Evolutionary conservation across 176 grass and related monocot species (phyloP).

Genomic region (Rhynchospora pubera): DNA sequence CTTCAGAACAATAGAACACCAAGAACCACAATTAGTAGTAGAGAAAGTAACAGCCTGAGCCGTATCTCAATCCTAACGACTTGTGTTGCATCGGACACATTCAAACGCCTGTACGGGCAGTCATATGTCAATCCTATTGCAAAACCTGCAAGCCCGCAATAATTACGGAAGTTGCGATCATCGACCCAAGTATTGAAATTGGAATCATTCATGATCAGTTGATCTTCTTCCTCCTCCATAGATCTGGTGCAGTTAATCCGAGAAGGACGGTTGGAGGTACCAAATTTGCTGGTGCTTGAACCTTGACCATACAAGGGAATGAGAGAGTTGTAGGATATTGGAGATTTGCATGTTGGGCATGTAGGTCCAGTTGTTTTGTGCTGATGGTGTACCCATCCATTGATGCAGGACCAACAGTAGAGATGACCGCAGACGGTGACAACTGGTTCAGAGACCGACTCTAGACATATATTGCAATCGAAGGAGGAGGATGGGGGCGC

Average conservation of each 20-base stretch:
- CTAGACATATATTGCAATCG: slow-evolving; percentile 90
- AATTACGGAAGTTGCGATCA: slow-evolving; percentile 17
- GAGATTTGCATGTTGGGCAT: slow-evolving; percentile 79
- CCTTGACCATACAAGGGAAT: slow-evolving; percentile 82
- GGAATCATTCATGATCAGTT: slow-evolving; percentile 15
- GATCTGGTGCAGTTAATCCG: slow-evolving; percentile 27
- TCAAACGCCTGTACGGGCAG: slow-evolving; percentile 21
- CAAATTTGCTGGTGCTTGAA: slow-evolving; percentile 29
- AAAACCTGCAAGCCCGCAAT: slow-evolving; percentile 24
- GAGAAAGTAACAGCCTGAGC: slow-evolving; percentile 66
- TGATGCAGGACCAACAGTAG: slow-evolving; percentile 96
- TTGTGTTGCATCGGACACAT: slow-evolving; percentile 32
- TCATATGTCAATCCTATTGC: slow-evolving; percentile 10
- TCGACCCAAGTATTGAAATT: slow-evolving; percentile 25
- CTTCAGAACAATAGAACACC: slow-evolving; percentile 26
- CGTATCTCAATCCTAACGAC: slow-evolving; percentile 44
- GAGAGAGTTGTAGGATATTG: slow-evolving; percentile 41
- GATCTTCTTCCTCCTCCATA: slow-evolving; percentile 29
- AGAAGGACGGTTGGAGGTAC: neutral
- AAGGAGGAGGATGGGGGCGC: slow-evolving; percentile 22
- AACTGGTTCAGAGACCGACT: slow-evolving; percentile 71
- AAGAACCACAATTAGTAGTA: slow-evolving; percentile 48
- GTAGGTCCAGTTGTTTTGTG: slow-evolving; percentile 6
- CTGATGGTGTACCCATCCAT: slow-evolving; percentile 56
- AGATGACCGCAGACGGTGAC: slow-evolving; percentile 88